Base-by-base conservation (phyloP, 2,329 filamentous ascomycete genomes). In the Aspergillus piperis region DNA sequence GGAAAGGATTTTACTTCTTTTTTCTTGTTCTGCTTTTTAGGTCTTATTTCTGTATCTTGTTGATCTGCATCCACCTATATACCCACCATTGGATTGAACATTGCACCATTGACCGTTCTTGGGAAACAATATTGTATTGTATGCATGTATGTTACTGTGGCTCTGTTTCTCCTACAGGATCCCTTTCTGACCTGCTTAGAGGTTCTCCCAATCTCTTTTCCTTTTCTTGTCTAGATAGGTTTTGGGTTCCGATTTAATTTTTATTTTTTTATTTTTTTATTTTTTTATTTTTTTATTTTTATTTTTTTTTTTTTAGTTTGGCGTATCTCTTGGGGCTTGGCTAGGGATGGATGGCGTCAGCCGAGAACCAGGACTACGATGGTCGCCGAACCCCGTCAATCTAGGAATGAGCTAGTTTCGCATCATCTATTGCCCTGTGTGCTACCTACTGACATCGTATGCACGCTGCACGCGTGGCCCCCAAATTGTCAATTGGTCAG, bases 401-500 rank as follows among this genome's bases (percentile, higher is more conserved):
- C 52, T 30, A n/a, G 39, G 25, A 11, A 23, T 8, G 17, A n/a
- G 17, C 42, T 55, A 55, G 30, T 32, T 21, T 8, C 25, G 13
- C 41, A 19, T 30, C 41, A 19, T 30, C 42, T 19, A 47, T 47
- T 44, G n/a, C 17, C 39, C 23, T 30, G 19, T 44, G 39, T 42
- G n/a, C 25, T 23, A 19, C 42, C 32, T 36, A 36, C 11, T 36
- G 32, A 36, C 32, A 36, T 36, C 25, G 39, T 32, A 55, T 55
- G 53, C 36, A 41, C 11, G 39, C 53, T 55, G 53, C 53, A 55
- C 17, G 53, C 42, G 42, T 47, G 53, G 53, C 23, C 41, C 39
- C 41, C 27, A 50, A 60, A 60, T 36, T 54, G 58, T 59, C 51
- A 59, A 42, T 59, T 49, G 60, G 55, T 59, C 52, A n/a, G n/a